Base-by-base conservation (phyloP, 139 green algal genomes). In the Chlamydomonas asymmetrica region DNA sequence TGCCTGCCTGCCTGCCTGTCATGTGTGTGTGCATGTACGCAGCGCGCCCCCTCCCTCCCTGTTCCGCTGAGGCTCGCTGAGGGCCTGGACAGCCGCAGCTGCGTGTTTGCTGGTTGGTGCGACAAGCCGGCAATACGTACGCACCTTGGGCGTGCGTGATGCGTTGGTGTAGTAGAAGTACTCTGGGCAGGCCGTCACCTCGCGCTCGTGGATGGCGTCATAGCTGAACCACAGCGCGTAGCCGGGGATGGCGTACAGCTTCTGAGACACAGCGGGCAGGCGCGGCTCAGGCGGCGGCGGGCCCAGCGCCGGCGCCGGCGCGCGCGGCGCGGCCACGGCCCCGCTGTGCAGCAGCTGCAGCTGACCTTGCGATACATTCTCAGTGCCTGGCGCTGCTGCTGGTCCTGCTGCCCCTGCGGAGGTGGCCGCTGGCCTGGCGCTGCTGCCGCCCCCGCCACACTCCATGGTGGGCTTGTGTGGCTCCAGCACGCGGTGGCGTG, bases 181-280 rank as follows among this genome's bases (percentile, higher is more conserved):
- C 66, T 93, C 88, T 20, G 85, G 67, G 32, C 88, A 22, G 34
- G 38, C 66, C 5, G 63, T 20, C 1, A 66, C 69, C 72, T 94
- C 89, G 29, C 87, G 57, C 7, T 82, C 66, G 79, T 94, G 87
- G 3, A 91, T 75, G 25, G 18, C 27, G 45, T 82, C 57, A 38
- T 79, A 88, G 34, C 38, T 23, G 79, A 94, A 94, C 89, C 89
- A 94, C 13, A 62, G 48, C 27, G 80, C 68, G 63, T 82, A 85
- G 32, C 66, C 82, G n/a, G 87, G 87, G 9, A 89, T 65, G 4
- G 69, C 5, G 66, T 81, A 64, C 57, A 50, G 66, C 66, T 72
- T 32, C 66, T 71, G 63, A 40, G 45, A 45, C 49, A 29, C 50
- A 16, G 54, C 35, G 37, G 39, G 72, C 37, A 32, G 45, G 2